These are phyloP conservation scores for Catunica adiposa DNA, from an alignment of 2,329 filamentous ascomycete species.

Conservation along the genomic window DNA sequence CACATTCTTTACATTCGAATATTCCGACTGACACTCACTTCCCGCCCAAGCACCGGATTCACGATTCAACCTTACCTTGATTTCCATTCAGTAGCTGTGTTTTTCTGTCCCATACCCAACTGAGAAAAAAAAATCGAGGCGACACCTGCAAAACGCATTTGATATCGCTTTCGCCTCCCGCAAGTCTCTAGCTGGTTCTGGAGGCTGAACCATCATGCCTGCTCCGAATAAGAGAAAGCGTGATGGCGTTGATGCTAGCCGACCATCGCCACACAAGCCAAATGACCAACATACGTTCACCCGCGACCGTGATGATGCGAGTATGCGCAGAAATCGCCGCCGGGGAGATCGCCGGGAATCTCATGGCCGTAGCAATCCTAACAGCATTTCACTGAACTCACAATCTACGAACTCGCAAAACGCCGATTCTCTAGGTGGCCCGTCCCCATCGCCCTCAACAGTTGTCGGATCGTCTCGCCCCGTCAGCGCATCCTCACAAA, in stretches of 20 bases:
- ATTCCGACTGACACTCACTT: neutral
- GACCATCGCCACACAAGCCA: conserved; percentile 47
- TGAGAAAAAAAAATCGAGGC: neutral
- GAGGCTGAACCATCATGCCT: conserved; percentile 29
- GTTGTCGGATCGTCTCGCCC: conserved; percentile 9
- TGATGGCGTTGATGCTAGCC: conserved; percentile 25
- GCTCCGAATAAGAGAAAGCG: conserved; percentile 43
- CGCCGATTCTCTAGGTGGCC: conserved; percentile 7
- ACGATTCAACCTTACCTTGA: neutral
- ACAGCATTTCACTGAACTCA: neutral
- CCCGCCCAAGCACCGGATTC: neutral
- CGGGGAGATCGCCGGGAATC: conserved; percentile 37
- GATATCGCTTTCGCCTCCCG: neutral
- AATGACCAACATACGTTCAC: conserved; percentile 38
- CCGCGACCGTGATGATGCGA: conserved; percentile 35
- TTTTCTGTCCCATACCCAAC: neutral
- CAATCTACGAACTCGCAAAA: neutral
- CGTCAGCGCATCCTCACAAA: conserved; percentile 13
- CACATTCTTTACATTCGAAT: too few relatives aligned
- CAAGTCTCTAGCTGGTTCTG: conserved; percentile 6
- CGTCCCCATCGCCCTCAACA: conserved; percentile 10
- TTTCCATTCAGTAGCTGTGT: neutral
- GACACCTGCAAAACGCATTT: neutral
- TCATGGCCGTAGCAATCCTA: conserved; percentile 21
- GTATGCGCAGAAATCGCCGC: conserved; percentile 27